Evolutionary conservation across 2,329 filamentous ascomycete species (phyloP), one percentile per base, ranked within the genome.

Genomic region (Diaporthe capsici): DNA sequence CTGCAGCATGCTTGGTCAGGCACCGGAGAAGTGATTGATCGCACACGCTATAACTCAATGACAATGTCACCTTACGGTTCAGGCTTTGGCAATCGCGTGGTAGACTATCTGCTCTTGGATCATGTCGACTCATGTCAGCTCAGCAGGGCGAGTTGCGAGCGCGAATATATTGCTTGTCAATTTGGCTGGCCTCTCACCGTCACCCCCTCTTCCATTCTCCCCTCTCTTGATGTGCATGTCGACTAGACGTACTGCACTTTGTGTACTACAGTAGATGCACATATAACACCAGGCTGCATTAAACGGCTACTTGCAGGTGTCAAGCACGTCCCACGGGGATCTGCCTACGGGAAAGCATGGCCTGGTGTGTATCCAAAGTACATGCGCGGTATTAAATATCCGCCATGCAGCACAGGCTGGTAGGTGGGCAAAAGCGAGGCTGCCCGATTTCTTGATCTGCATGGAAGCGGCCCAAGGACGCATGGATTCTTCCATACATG

Each of bases 401-500:
- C 4, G 34, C 37, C 22, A 22, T 25, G 34, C 58, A 60, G 57
- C 28, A 61, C 51, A 55, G 37, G 37, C 37, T 39, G 37, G 37
- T 39, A 25, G 39, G 28, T 17, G 31, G 34, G 22, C 65, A 53
- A 68, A 39, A 53, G 47, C 31, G 47, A 68, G 49, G 65, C 47
- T 68, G 65, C 65, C 65, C 65, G 47, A 39, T 39, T 53, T 68
- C 44, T 22, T n/a, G 31, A 51, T 37, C 47, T 68, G 65, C 47
- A 53, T 68, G 47, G 47, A 53, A 68, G 65, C 47, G 31, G 65
- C 65, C 65, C 65, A 68, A 68, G 47, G 31, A 55, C 37, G 65
- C 65, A 68, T 53, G 65, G 47, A 68, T 68, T 68, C 9, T 68
- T 53, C 65, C 47, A 68, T 68, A 68, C 65, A 68, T 51, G 65